A percentile compares a stretch with the other conserved stretches of the same genome.
phyloP scores from a whole-genome alignment of 352 stramenopile genomes.

The Elongisporangium undulatum region DNA sequence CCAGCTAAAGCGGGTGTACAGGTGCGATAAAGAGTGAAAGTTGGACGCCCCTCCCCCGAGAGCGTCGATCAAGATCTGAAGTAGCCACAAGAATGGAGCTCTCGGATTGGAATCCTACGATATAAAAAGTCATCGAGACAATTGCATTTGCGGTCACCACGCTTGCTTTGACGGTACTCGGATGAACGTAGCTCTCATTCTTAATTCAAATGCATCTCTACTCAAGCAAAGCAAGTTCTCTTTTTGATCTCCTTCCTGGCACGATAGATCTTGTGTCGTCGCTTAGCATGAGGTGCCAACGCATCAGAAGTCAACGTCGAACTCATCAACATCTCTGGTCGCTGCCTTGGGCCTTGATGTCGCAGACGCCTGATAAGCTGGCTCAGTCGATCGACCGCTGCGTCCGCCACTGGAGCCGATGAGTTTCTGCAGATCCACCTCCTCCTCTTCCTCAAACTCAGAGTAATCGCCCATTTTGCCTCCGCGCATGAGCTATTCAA shows the following conservation, averaged over 20 bases:
- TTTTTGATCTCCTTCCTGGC: no score
- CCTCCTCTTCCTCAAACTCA: slow-evolving; percentile 78
- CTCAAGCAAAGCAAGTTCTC: no score
- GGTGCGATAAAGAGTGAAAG: neutral
- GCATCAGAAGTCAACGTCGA: slow-evolving; percentile 53
- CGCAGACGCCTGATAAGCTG: neutral
- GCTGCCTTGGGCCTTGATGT: neutral
- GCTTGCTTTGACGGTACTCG: no score
- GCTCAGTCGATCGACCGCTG: slow-evolving; percentile 2
- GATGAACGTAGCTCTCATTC: no score
- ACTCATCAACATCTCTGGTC: slow-evolving; percentile 40
- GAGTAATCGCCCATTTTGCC: slow-evolving; percentile 74
- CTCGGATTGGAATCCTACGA: no score
- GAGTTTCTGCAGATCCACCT: slow-evolving; percentile 71
- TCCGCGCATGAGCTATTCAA: slow-evolving; percentile 50
- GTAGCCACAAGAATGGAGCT: no score
- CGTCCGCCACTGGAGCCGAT: slow-evolving; percentile 29
- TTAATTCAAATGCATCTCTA: no score
- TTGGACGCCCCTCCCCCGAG: neutral
- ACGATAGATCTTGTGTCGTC: no score
- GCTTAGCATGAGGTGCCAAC: neutral
- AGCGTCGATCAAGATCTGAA: neutral
- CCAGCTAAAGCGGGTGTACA: neutral
- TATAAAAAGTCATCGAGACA: no score
- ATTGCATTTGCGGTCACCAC: no score